phyloP scores from a whole-genome alignment of 2,329 filamentous ascomycete genomes.

The Fusarium nisikadoi region DNA sequence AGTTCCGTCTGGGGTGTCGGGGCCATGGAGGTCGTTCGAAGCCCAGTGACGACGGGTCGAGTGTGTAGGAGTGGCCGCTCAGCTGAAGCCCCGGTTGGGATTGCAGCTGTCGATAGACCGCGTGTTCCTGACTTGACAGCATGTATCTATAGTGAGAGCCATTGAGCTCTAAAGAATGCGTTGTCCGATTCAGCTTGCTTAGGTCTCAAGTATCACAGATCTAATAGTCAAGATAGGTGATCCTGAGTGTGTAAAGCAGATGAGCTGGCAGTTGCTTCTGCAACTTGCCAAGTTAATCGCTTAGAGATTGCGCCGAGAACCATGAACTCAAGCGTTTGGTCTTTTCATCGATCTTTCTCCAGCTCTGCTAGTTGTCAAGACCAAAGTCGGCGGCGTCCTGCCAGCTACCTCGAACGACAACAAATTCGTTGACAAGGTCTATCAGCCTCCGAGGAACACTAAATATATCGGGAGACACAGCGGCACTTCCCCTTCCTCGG shows the following conservation, averaged over 20 bases:
- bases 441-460: neutral
- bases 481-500: neutral
- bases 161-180: no score
- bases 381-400: neutral
- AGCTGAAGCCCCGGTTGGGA: no score
- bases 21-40: neutral
- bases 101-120: rapidly evolving
- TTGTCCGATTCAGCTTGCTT: no score
- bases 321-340: no score
- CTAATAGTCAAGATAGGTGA: no score
- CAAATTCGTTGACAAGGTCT: neutral
- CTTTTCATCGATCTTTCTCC: no score
- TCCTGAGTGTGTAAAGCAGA: neutral
- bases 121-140: no score
- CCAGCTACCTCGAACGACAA: neutral
- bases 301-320: neutral
- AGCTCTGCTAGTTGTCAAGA: neutral
- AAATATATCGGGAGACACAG: neutral
- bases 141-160: neutral
- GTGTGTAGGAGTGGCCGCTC: no score
- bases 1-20: no score
- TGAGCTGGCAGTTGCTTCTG: no score
- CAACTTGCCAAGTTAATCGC: neutral
- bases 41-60: no score
- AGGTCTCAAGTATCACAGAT: neutral